phyloP scores from a whole-genome alignment of 2,329 filamentous ascomycete species.

The Fusarium sp. region DNA sequence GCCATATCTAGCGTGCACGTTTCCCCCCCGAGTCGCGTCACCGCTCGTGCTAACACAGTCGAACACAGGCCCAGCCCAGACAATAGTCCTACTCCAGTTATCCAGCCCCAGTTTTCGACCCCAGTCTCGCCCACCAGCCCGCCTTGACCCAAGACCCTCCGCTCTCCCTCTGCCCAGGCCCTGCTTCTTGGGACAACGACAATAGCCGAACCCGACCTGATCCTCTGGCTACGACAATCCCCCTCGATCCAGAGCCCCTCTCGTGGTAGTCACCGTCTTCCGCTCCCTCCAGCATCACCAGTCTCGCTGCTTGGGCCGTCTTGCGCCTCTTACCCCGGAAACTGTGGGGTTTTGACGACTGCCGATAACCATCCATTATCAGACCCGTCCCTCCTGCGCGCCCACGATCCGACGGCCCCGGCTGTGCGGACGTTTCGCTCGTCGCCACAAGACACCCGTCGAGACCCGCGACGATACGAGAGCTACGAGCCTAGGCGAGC shows the following conservation, averaged over 20 bases:
- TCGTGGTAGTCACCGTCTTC: not conserved
- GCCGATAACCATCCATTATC: conserved; percentile 5
- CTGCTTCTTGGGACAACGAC: conserved; percentile 26
- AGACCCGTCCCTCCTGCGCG: conserved; percentile 26
- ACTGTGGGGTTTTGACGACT: conserved; percentile 6
- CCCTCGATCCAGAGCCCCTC: not conserved
- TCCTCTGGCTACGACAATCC: not conserved
- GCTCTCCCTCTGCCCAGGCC: conserved; percentile 29
- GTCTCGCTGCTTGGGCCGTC: not conserved
- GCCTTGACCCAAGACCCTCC: conserved; percentile 33
- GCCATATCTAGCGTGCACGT: not conserved
- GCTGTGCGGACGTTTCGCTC: conserved; percentile 18
- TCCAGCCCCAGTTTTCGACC: conserved; percentile 42
- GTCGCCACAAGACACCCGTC: not conserved
- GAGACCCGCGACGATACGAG: not conserved
- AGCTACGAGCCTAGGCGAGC: not conserved
- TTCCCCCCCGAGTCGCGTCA: not conserved
- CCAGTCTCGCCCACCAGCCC: conserved; percentile 36
- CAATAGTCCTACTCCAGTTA: conserved; percentile 8
- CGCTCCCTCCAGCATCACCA: not conserved
- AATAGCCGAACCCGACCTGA: conserved; percentile 15
- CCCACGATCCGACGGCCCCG: conserved; percentile 29
- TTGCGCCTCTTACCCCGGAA: not conserved
- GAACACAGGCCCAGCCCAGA: conserved; percentile 1
- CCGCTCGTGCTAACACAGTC: conserved; percentile 17